Base-by-base conservation (phyloP, 1,139 yeast species). In the Blastobotrys arbuscula region DNA sequence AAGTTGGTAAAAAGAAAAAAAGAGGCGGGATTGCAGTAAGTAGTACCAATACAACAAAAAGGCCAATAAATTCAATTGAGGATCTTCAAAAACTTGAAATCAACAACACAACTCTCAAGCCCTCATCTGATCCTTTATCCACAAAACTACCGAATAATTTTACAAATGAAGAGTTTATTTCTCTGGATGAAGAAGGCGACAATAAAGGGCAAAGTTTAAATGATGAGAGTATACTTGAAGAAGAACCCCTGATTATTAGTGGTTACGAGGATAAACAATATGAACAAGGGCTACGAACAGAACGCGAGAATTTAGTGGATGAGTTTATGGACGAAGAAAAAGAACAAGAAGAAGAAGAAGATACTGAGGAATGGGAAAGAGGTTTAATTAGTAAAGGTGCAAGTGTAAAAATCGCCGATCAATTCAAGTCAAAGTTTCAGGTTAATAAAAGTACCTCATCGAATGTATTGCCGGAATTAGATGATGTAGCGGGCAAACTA, bases 241-340 rank as follows among this genome's bases (percentile, higher is more conserved):
- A n/a, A n/a, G n/a, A n/a, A n/a, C n/a, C n/a, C n/a, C n/a, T n/a
- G n/a, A n/a, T n/a, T n/a, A n/a, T n/a, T n/a, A n/a, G n/a, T n/a
- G n/a, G n/a, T n/a, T n/a, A n/a, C n/a, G n/a, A n/a, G n/a, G n/a
- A n/a, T n/a, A n/a, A n/a, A 2, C 39, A 57, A 6, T 68, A 65
- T 38, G 58, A 56, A 31, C 55, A 57, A 31, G 42, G 57, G 38
- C 53, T 59, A n/a, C 57, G 66, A 16, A 61, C 66, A 49, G 76
- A 72, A 39, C 73, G 75, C 39, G 37, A 37, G 37, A 4, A 19
- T 5, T 36, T 43, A 3, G 41, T 36, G 7, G 42, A 43, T 4
- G 47, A 43, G 28, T 43, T 23, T 28, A 68, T 68, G 42, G 67
- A 64, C 28, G 73, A 75, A 0, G 55, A 72, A 3, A 63, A 65